These are phyloP conservation scores for Dittrichia graveolens DNA, from an alignment of 129 eudicot species.

Conservation along the genomic window DNA sequence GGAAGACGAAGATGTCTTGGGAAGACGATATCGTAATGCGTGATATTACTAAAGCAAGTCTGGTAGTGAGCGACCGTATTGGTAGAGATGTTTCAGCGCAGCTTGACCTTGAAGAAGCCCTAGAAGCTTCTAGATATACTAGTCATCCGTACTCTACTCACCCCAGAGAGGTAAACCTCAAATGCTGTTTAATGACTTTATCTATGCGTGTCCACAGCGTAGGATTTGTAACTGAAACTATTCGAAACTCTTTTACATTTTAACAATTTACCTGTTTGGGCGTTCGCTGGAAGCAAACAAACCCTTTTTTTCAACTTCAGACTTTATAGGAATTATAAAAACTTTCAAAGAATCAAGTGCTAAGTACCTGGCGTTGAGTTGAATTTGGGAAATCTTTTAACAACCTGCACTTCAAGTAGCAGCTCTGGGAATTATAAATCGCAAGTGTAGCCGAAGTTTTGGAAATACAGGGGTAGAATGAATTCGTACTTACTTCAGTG, in stretches of 20 bases:
- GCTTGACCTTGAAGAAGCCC: slow-evolving; percentile 84
- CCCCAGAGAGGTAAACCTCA: slow-evolving; percentile 75
- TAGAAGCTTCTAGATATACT: slow-evolving; percentile 91
- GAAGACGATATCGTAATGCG: slow-evolving; percentile 69
- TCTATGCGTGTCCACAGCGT: not conserved
- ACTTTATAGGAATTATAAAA: not conserved
- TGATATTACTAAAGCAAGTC: slow-evolving; percentile 77
- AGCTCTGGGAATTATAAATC: not conserved
- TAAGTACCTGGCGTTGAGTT: not conserved
- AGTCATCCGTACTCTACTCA: slow-evolving; percentile 92
- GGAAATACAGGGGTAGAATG: not conserved
- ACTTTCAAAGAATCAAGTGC: not conserved
- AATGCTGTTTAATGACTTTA: not conserved
- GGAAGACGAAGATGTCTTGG: slow-evolving; percentile 46
- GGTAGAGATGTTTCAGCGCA: slow-evolving; percentile 74
- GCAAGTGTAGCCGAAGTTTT: not conserved
- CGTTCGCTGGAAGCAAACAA: too few species aligned
- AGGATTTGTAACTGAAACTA: not conserved
- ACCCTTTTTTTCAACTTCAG: not conserved
- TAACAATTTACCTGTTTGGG: too few species aligned
- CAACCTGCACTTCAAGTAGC: not conserved
- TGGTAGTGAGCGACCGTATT: slow-evolving; percentile 73
- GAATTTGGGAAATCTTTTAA: not conserved
- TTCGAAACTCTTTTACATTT: too few species aligned
- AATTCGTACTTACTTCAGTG: not conserved